These are phyloP conservation scores for Leucocoprinus leucothites DNA, from an alignment of 768 basidiomycete genomes.

Conservation along the genomic window DNA sequence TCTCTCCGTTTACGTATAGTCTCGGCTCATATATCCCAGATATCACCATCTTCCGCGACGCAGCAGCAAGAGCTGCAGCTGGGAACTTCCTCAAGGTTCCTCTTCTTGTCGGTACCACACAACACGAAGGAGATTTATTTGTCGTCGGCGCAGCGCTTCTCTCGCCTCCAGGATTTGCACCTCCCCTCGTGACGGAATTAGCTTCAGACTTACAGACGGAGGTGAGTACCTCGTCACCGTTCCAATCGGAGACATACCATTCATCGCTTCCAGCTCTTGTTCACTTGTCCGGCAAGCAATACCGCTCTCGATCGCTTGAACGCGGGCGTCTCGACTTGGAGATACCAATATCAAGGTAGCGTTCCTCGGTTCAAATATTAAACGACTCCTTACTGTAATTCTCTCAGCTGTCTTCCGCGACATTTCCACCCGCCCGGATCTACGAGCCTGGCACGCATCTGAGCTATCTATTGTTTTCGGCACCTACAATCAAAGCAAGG, in stretches of 20 bases:
- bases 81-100: constrained; percentile 30
- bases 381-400: not conserved
- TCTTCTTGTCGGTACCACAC: constrained; percentile 25
- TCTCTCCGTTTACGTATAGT: not conserved
- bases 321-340: constrained; percentile 27
- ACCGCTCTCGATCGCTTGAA: constrained; percentile 24
- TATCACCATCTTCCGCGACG: constrained; percentile 32
- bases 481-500: constrained; percentile 25
- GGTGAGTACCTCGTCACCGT: constrained; percentile 17
- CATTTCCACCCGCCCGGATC: constrained; percentile 27
- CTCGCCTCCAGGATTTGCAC: constrained; percentile 21
- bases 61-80: constrained; percentile 17
- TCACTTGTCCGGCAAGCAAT: constrained; percentile 28
- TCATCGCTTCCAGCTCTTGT: constrained; percentile 18
- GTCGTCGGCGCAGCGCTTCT: constrained; percentile 24
- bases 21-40: constrained; percentile 14
- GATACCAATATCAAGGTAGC: constrained; percentile 26
- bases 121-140: constrained; percentile 34
- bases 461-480: constrained; percentile 37
- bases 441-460: constrained; percentile 34
- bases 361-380: not conserved
- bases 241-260: not conserved
- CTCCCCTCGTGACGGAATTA: constrained; percentile 28
- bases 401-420: constrained; percentile 31
- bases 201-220: constrained; percentile 27